phyloP scores from a whole-genome alignment of 169 alveolate genomes.

The Plasmodium malariae region DNA sequence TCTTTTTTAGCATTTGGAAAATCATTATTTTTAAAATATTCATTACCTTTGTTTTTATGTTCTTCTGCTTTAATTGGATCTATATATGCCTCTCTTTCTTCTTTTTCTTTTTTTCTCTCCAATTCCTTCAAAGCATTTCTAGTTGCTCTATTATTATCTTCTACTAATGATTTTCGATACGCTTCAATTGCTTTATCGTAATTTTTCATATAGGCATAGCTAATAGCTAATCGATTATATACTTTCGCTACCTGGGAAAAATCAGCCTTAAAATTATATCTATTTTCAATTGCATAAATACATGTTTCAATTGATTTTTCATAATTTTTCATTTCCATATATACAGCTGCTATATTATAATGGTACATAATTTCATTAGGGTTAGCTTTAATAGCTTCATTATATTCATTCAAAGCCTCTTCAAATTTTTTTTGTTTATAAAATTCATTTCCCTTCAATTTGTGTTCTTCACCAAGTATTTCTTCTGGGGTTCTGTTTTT shows the following conservation, averaged over 20 bases:
- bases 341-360: constrained; percentile 96
- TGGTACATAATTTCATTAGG: constrained; percentile 92
- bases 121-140: constrained; percentile 94
- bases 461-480: constrained; percentile 83
- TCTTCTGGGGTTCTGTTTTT: constrained; percentile 47
- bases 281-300: constrained; percentile 93
- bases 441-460: constrained; percentile 87
- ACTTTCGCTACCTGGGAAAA: constrained; percentile 90
- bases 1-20: constrained; percentile 97
- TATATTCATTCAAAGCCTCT: constrained; percentile 95
- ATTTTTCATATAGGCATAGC: constrained; percentile 88
- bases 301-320: constrained; percentile 94
- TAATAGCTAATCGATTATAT: constrained; percentile 92
- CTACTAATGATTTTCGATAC: constrained; percentile 94
- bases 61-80: constrained; percentile 97
- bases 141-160: constrained; percentile 94
- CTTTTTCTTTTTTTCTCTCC: constrained; percentile 93
- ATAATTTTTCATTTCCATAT: constrained; percentile 95
- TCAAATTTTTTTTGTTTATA: constrained; percentile 93
- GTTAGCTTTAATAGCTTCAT: constrained; percentile 92
- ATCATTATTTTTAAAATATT: constrained; percentile 92
- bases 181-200: constrained; percentile 92
- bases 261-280: constrained; percentile 94
- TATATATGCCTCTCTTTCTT: constrained; percentile 94
- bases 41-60: constrained; percentile 93